Conservation (phyloP, 1,284 basidiomycete species). For the Ganoderma sinense region DNA sequence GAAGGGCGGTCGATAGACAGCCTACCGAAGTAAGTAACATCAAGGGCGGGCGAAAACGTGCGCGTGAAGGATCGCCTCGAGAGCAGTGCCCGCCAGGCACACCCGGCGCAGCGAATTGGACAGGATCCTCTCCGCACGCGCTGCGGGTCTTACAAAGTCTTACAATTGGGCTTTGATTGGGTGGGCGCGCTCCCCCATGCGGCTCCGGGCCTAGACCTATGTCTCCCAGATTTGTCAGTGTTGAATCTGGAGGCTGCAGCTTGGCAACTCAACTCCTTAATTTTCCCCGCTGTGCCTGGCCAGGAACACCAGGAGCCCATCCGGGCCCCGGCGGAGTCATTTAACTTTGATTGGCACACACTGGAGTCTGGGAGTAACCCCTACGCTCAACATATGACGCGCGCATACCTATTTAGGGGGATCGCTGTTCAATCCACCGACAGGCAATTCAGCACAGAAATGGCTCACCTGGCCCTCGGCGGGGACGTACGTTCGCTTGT, state of each 20-base stretch:
- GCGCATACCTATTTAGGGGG: not conserved
- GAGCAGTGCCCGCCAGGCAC: not conserved
- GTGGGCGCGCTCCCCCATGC: not conserved
- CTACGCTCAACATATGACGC: not conserved
- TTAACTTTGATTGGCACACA: not conserved
- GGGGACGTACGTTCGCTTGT: not conserved
- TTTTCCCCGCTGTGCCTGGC: not conserved
- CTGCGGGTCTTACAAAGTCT: not conserved
- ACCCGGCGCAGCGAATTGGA: not conserved
- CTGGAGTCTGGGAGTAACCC: not conserved
- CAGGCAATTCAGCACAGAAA: not conserved
- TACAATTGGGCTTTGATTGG: not conserved
- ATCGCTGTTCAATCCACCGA: not conserved
- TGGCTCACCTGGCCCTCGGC: not conserved
- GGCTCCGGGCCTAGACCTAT: not conserved
- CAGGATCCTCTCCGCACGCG: not conserved
- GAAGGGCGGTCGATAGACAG: not conserved
- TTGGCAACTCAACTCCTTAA: not conserved
- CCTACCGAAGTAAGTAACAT: not conserved
- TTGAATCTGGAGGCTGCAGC: not conserved
- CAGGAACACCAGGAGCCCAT: not conserved
- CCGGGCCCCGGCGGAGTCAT: not conserved
- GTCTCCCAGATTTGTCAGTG: constrained; percentile 1
- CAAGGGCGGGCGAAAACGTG: constrained; percentile 1
- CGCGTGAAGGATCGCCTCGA: not conserved